A percentile compares a stretch with the other conserved stretches of the same genome.
phyloP scores from a whole-genome alignment of 2,329 filamentous ascomycete species.

The Hypoxylon sp. region DNA sequence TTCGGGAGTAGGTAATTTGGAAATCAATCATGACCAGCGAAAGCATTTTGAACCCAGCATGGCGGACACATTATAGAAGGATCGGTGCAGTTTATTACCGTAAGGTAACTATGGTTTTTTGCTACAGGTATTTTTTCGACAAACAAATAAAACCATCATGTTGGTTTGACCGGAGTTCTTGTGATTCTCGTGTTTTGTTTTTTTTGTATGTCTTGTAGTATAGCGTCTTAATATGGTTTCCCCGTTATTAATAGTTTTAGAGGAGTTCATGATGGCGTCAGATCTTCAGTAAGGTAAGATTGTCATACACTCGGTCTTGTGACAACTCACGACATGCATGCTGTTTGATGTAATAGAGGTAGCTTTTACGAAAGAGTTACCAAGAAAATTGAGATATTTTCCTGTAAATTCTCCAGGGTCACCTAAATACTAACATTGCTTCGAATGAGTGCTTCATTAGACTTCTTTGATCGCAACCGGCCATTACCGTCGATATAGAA shows the following conservation, averaged over 20 bases:
- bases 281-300: background rate
- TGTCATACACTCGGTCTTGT: background rate
- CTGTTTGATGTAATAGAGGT: background rate
- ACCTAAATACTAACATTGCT: too few relatives aligned
- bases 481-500: background rate
- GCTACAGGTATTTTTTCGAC: slow-evolving; percentile 33
- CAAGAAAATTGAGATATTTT: background rate
- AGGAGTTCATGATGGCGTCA: background rate
- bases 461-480: background rate
- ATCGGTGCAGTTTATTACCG: slow-evolving; percentile 42
- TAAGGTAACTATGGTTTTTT: slow-evolving; percentile 39
- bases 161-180: slow-evolving; percentile 34
- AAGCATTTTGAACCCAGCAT: slow-evolving; percentile 41
- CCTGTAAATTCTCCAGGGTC: background rate
- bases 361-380: background rate
- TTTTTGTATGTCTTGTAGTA: slow-evolving; percentile 17
- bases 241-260: background rate
- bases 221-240: slow-evolving; percentile 28
- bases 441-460: background rate
- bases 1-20: slow-evolving; percentile 43
- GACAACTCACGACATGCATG: background rate
- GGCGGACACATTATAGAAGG: slow-evolving; percentile 44
- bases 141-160: slow-evolving; percentile 36
- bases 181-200: slow-evolving; percentile 9
- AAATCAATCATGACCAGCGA: slow-evolving; percentile 45